Conservation (phyloP, 805 yeast genomes). For the Komagataella mondaviorum region DNA sequence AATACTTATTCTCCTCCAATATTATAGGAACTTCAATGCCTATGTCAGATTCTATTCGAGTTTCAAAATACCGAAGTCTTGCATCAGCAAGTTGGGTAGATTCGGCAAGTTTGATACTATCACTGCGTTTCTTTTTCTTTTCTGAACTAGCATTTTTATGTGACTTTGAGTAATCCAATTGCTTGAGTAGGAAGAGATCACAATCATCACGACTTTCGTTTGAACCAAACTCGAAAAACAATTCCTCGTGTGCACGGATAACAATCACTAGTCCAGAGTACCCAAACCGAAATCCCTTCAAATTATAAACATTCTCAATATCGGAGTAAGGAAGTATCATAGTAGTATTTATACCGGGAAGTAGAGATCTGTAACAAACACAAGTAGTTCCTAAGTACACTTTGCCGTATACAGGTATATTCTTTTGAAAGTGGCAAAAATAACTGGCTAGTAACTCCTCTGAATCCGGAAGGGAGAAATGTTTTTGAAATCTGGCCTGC, state of each 20-base stretch:
- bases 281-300: conserved; percentile 55
- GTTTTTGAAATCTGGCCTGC: conserved; percentile 43
- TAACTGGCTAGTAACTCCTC: conserved; percentile 54
- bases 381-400: conserved; percentile 55
- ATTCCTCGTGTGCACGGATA: conserved; percentile 63
- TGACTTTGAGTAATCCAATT: conserved; percentile 28
- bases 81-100: conserved; percentile 34
- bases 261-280: conserved; percentile 61
- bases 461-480: conserved; percentile 46
- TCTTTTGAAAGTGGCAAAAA: conserved; percentile 52
- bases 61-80: conserved; percentile 53
- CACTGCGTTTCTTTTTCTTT: conserved; percentile 11
- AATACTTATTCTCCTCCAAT: conserved; percentile 49
- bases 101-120: conserved; percentile 17
- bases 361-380: conserved; percentile 68
- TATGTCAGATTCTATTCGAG: conserved; percentile 39
- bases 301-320: conserved; percentile 55
- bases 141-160: not conserved
- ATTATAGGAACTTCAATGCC: conserved; percentile 61
- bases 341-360: conserved; percentile 65
- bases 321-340: conserved; percentile 75
- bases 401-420: conserved; percentile 75
- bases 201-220: conserved; percentile 61
- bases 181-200: conserved; percentile 35
- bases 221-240: conserved; percentile 65